Percentiles rank a stretch among this genome's conserved stretches.
Conservation (phyloP, 2,329 filamentous ascomycete species). For the Plectosphaerella sp. region DNA sequence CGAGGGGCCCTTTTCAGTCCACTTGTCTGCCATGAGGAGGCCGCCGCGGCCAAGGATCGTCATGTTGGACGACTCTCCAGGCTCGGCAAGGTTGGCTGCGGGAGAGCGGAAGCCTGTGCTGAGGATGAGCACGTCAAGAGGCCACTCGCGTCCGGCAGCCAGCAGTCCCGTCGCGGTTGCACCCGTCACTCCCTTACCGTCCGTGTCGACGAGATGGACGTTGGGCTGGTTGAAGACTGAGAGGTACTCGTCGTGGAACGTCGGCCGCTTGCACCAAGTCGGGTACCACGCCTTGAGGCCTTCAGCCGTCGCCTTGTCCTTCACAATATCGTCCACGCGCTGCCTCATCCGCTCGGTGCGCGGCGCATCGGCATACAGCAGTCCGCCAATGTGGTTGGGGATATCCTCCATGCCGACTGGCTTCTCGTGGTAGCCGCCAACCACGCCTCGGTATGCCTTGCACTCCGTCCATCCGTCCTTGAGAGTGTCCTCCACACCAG, state of each 20-base stretch:
- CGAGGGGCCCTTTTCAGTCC: slow-evolving; percentile 29
- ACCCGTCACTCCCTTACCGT: slow-evolving; percentile 44
- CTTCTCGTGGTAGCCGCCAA: slow-evolving; percentile 19
- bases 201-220: slow-evolving; percentile 57
- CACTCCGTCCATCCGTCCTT: slow-evolving; percentile 43
- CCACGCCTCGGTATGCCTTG: slow-evolving; percentile 31
- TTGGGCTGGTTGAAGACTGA: slow-evolving; percentile 52
- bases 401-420: slow-evolving; percentile 13
- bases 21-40: slow-evolving; percentile 38
- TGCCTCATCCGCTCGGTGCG: slow-evolving; percentile 38
- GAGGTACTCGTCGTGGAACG: slow-evolving; percentile 58
- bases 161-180: slow-evolving; percentile 43
- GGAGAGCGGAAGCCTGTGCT: slow-evolving; percentile 32
- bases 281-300: slow-evolving; percentile 57
- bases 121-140: slow-evolving; percentile 33
- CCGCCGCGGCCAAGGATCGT: slow-evolving; percentile 38
- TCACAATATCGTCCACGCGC: slow-evolving; percentile 46
- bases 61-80: slow-evolving; percentile 10
- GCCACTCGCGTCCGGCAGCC: slow-evolving; percentile 40
- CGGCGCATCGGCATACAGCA: slow-evolving; percentile 35
- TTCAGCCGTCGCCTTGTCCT: slow-evolving; percentile 44
- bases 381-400: slow-evolving; percentile 25
- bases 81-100: slow-evolving; percentile 22
- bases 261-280: slow-evolving; percentile 59
- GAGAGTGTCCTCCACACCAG: slow-evolving; percentile 35